phyloP scores from a whole-genome alignment of 495 filamentous ascomycete genomes.

The Lophium mytilinum region DNA sequence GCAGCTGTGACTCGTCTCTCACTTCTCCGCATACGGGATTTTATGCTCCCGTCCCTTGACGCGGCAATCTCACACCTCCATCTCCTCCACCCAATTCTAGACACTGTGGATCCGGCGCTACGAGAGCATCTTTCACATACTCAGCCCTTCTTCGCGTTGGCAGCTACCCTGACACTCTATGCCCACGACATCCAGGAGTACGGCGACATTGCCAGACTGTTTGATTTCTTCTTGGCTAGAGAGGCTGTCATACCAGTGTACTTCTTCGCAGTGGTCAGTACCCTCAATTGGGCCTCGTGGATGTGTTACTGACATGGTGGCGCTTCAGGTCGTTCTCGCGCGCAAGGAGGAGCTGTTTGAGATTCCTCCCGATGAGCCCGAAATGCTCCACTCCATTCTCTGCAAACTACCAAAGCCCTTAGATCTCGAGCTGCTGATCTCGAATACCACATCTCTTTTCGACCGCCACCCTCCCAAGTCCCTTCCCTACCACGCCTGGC shows the following conservation, averaged over 20 bases:
- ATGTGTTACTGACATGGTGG: background rate
- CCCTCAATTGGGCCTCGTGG: background rate
- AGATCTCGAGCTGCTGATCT: conserved; percentile 73
- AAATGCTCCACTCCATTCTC: conserved; percentile 85
- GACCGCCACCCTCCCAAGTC: conserved; percentile 61
- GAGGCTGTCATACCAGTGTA: conserved; percentile 84
- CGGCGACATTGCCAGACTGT: conserved; percentile 75
- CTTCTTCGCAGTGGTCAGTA: conserved; percentile 61
- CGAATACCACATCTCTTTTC: conserved; percentile 54
- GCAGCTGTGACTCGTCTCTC: conserved; percentile 69
- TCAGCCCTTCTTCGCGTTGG: conserved; percentile 85
- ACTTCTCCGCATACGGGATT: conserved; percentile 84
- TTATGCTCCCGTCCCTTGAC: conserved; percentile 87
- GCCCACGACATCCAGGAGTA: conserved; percentile 92
- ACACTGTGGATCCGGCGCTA: conserved; percentile 57
- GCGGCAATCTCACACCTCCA: conserved; percentile 74
- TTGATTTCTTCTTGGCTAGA: conserved; percentile 79
- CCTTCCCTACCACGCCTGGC: conserved; percentile 58
- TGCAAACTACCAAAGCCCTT: conserved; percentile 79
- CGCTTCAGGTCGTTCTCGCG: conserved; percentile 60
- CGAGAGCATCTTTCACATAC: conserved; percentile 64
- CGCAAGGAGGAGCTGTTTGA: conserved; percentile 75
- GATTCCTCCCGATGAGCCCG: conserved; percentile 74
- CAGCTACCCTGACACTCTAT: conserved; percentile 87
- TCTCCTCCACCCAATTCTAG: conserved; percentile 73